Evolutionary conservation across 2,329 filamentous ascomycete species (phyloP).

Genomic region (Helminthosporium solani): DNA sequence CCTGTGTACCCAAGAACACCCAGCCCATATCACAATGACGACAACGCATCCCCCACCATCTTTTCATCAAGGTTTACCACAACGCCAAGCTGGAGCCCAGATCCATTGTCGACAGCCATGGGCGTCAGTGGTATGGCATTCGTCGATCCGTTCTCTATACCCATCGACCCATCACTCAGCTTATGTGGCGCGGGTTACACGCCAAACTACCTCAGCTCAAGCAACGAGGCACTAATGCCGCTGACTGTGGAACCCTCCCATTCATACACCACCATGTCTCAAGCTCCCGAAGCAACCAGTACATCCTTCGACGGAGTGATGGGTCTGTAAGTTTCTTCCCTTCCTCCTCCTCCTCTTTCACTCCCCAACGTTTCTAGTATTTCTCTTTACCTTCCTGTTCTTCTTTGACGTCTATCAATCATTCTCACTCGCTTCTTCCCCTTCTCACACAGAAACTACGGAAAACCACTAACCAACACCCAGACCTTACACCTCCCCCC

Average conservation of each 20-base stretch:
- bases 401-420: too few species aligned
- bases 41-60: not conserved
- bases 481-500: too few species aligned
- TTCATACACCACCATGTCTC: constrained; percentile 1
- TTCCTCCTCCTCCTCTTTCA: too few species aligned
- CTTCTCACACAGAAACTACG: too few species aligned
- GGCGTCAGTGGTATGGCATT: not conserved
- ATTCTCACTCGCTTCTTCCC: too few species aligned
- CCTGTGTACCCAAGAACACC: not conserved
- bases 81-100: not conserved
- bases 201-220: constrained; percentile 1
- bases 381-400: too few species aligned
- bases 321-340: not conserved
- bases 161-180: not conserved
- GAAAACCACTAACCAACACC: too few species aligned
- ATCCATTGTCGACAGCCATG: too few species aligned
- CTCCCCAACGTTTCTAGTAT: too few species aligned
- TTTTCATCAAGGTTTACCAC: not conserved
- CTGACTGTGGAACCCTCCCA: not conserved
- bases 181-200: constrained; percentile 2
- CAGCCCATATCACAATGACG: not conserved
- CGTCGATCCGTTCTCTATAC: not conserved
- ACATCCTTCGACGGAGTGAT: not conserved
- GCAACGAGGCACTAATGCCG: not conserved
- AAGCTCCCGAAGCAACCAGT: constrained; percentile 2